These are phyloP conservation scores for Blastobotrys terrestris DNA, from an alignment of 805 yeast genomes.

Conservation along the genomic window DNA sequence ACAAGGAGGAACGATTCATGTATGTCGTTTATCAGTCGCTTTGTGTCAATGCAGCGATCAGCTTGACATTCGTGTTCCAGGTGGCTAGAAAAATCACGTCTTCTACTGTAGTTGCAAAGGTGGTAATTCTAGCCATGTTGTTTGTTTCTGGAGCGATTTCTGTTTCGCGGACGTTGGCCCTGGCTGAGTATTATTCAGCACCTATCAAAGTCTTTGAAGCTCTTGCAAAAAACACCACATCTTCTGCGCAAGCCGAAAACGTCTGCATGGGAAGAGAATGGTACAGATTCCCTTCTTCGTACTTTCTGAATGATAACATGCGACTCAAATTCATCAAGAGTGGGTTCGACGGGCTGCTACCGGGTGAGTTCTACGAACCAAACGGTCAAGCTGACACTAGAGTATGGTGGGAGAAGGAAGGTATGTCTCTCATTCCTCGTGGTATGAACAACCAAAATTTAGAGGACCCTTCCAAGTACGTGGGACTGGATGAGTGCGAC, in stretches of 20 bases:
- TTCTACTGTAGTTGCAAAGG: not conserved
- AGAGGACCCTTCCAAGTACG: conserved; percentile 55
- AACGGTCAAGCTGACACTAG: conserved; percentile 20
- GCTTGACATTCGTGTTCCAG: conserved; percentile 25
- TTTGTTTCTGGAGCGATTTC: conserved; percentile 29
- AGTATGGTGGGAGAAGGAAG: conserved; percentile 24
- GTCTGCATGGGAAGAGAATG: conserved; percentile 94
- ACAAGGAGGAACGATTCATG: conserved; percentile 87
- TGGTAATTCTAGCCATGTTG: not conserved
- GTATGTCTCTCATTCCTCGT: conserved; percentile 41
- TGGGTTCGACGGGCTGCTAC: conserved; percentile 81
- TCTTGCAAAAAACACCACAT: conserved; percentile 15
- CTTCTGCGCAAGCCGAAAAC: conserved; percentile 34
- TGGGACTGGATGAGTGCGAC: conserved; percentile 49
- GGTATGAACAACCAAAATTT: conserved; percentile 72
- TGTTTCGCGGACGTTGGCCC: conserved; percentile 50
- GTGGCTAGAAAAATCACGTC: not conserved
- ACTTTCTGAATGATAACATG: conserved; percentile 60
- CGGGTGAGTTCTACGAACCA: conserved; percentile 71
- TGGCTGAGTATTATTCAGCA: conserved; percentile 63
- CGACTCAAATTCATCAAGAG: conserved; percentile 64
- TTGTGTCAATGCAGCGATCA: conserved; percentile 54
- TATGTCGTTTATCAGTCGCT: conserved; percentile 79
- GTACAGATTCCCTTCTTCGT: conserved; percentile 88
- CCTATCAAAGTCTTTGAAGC: conserved; percentile 55